Evolutionary conservation across 2,329 filamentous ascomycete genomes (phyloP).

Genomic region (Colletotrichum magnum): DNA sequence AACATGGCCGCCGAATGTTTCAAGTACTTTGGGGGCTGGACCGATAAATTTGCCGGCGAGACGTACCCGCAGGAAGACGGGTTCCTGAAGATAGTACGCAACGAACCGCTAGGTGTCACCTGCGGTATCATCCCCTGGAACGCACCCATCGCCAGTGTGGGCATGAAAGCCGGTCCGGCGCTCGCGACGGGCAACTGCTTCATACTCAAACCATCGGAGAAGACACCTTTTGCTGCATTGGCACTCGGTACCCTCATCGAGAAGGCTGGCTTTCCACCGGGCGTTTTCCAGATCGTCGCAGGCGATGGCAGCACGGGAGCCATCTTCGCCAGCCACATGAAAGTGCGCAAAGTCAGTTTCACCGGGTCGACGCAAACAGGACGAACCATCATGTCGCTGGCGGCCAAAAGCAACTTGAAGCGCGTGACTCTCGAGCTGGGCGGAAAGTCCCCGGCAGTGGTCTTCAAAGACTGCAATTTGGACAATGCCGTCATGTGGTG

Average conservation of each 20-base stretch:
- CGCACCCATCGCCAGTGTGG: slow-evolving; percentile 53
- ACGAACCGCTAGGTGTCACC: slow-evolving; percentile 48
- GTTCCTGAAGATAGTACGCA: slow-evolving; percentile 56
- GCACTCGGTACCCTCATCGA: slow-evolving; percentile 53
- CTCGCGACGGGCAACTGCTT: slow-evolving; percentile 61
- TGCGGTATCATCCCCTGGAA: slow-evolving; percentile 57
- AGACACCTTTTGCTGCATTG: slow-evolving; percentile 55
- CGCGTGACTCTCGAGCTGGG: slow-evolving; percentile 82
- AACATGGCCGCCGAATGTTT: slow-evolving; percentile 55
- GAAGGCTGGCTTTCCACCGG: slow-evolving; percentile 59
- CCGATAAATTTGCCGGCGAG: slow-evolving; percentile 45
- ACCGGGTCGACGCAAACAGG: slow-evolving; percentile 79
- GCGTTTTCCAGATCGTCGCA: slow-evolving; percentile 58
- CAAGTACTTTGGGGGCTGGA: slow-evolving; percentile 46
- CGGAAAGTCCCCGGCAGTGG: slow-evolving; percentile 76
- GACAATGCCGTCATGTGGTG: slow-evolving; percentile 67
- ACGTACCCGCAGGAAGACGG: slow-evolving; percentile 56
- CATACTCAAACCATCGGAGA: slow-evolving; percentile 61
- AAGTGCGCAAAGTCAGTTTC: slow-evolving; percentile 73
- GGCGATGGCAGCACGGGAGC: slow-evolving; percentile 55
- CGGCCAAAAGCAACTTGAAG: slow-evolving; percentile 74
- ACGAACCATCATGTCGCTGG: slow-evolving; percentile 73
- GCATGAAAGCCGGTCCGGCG: slow-evolving; percentile 58
- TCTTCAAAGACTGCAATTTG: slow-evolving; percentile 76
- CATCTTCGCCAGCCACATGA: slow-evolving; percentile 46